Percentiles rank a stretch among this genome's conserved stretches.
These are phyloP conservation scores for Warburgia ugandensis DNA, from an alignment of 164 flowering plant genomes.

Conservation along the genomic window DNA sequence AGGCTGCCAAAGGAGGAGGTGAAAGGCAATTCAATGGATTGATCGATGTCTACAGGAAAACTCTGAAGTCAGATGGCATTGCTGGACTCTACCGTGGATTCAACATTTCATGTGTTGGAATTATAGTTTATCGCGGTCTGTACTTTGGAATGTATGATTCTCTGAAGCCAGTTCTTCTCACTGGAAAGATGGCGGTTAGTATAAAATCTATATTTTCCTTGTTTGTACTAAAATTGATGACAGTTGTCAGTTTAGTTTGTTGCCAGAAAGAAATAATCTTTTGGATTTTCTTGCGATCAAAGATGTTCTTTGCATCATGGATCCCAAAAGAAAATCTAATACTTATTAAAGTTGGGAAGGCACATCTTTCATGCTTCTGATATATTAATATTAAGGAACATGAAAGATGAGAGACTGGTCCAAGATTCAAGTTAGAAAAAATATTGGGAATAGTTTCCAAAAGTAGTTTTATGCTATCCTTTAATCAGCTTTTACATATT, in stretches of 20 bases:
- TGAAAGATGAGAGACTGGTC: too few relatives aligned
- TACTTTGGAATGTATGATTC: conserved; percentile 90
- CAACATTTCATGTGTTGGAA: conserved; percentile 76
- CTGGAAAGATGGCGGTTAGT: conserved; percentile 60
- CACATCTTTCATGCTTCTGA: too few relatives aligned
- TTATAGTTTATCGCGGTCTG: conserved; percentile 75
- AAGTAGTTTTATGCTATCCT: too few relatives aligned
- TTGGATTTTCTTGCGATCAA: too few relatives aligned
- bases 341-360: too few relatives aligned
- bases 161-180: conserved; percentile 63
- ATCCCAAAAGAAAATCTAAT: too few relatives aligned
- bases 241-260: not conserved
- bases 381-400: too few relatives aligned
- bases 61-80: conserved; percentile 63
- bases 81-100: conserved; percentile 92
- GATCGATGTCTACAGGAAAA: conserved; percentile 74
- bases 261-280: too few relatives aligned
- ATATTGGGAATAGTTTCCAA: too few relatives aligned
- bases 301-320: too few relatives aligned
- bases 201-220: not conserved
- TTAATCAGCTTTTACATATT: too few relatives aligned
- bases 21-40: conserved; percentile 78
- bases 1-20: conserved; percentile 82
- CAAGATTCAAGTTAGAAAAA: too few relatives aligned
- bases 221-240: not conserved